Evolutionary conservation across 1,284 basidiomycete genomes (phyloP).

Genomic region (Bjerkandera adusta): DNA sequence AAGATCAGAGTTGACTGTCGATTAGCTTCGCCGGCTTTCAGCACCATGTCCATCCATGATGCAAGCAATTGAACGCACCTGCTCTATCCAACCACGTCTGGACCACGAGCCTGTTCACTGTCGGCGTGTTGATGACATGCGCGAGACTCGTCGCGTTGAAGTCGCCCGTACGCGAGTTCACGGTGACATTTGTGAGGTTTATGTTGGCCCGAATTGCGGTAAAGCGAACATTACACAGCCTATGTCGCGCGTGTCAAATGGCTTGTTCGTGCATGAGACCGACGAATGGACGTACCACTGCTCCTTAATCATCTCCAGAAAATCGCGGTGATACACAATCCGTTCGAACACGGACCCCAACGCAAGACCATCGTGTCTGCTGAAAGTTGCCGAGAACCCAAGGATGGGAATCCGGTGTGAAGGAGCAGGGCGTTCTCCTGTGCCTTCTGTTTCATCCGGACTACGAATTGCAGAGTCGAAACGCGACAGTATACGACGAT

Average conservation of each 20-base stretch:
- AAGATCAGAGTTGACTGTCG: conserved; percentile 90
- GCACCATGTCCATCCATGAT: not conserved
- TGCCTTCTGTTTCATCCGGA: conserved; percentile 38
- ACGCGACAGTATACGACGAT: conserved; percentile 73
- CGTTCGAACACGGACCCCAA: conserved; percentile 86
- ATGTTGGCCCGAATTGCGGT: conserved; percentile 79
- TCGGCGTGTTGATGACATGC: conserved; percentile 75
- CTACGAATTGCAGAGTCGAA: conserved; percentile 66
- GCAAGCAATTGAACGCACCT: conserved; percentile 37
- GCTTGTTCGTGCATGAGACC: not conserved
- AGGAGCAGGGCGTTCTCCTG: conserved; percentile 31
- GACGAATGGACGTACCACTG: conserved; percentile 60
- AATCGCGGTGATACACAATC: conserved; percentile 95
- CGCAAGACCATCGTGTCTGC: conserved; percentile 88
- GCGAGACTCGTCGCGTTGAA: conserved; percentile 78
- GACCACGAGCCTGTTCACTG: conserved; percentile 76
- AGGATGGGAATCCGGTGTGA: conserved; percentile 80
- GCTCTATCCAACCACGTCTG: conserved; percentile 82
- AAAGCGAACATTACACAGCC: conserved; percentile 84
- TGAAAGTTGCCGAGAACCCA: conserved; percentile 96
- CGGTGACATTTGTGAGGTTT: conserved; percentile 62
- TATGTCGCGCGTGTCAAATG: conserved; percentile 28
- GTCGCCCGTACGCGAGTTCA: conserved; percentile 72
- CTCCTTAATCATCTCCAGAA: conserved; percentile 91
- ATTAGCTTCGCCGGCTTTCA: conserved; percentile 38